These are phyloP conservation scores for Aspergillus sp. DNA, from an alignment of 2,329 filamentous ascomycete species.

Conservation along the genomic window DNA sequence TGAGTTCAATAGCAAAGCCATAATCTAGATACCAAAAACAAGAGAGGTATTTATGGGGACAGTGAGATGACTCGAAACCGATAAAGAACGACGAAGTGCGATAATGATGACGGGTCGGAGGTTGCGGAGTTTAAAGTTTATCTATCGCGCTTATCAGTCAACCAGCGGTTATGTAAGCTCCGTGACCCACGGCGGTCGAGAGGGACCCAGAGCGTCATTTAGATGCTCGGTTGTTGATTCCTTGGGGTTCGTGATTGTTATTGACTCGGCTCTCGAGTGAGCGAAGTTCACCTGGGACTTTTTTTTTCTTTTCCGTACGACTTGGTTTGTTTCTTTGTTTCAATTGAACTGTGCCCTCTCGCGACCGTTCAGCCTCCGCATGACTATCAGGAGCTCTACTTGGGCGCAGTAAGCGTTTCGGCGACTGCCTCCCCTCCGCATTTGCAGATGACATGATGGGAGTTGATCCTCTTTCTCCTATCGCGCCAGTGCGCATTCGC, in stretches of 20 bases:
- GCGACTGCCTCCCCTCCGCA: conserved; percentile 31
- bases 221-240: not conserved
- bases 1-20: no score
- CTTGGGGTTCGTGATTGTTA: not conserved
- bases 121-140: conserved; percentile 2
- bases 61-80: no score
- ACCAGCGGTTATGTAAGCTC: not conserved
- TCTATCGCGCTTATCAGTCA: conserved; percentile 18
- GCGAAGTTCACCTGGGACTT: not conserved
- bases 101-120: not conserved
- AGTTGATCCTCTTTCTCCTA: conserved; percentile 84
- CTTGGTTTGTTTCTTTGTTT: not conserved
- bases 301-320: not conserved
- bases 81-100: no score
- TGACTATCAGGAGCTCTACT: conserved; percentile 22
- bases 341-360: not conserved
- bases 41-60: no score
- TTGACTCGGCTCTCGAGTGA: not conserved
- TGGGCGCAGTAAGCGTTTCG: conserved; percentile 34
- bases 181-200: not conserved
- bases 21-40: no score
- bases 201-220: not conserved
- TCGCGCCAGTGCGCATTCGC: conserved; percentile 87
- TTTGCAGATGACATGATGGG: conserved; percentile 66
- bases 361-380: conserved; percentile 9